Evolutionary conservation across 2,329 filamentous ascomycete genomes (phyloP), one percentile per base, ranked within the genome.

Genomic region (Xylariales sp.): DNA sequence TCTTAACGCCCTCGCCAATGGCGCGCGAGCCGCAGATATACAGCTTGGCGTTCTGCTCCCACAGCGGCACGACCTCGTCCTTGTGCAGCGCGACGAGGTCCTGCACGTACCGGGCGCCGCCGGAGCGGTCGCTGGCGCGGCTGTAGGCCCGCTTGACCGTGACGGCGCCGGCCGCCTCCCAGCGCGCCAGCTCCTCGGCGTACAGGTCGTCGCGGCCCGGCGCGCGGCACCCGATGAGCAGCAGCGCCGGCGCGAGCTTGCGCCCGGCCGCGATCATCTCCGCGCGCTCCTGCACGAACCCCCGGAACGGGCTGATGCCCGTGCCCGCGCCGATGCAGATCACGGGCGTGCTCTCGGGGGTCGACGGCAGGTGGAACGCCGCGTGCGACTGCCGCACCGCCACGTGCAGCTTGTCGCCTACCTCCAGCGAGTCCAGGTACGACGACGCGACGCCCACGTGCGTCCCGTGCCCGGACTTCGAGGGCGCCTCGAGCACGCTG

Each of bases 1-100:
- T 80, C 66, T 82, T 80, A 16, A 88, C 80, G 0, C 79, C 85
- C 59, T 83, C 81, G 18, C 84, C 85, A 1, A 89, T 80, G 14
- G 79, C 80, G 4, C 82, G 80, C 50, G 86, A 87, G 3, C 91
- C 91, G 75, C 91, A 93, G 1, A 92, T 85, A 73, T 87, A 93
- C 0, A 91, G 79, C 73, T 86, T 85, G 0, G 89, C 83, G 3
- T 81, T 83, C 8, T 75, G 69, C 5, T 77, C 66, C 82, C 82
- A 85, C 23, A 84, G 73, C 28, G 76, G 70, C 14, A 74, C 68
- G 2, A 83, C 69, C 46, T 82, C 79, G 1, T 79, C 74, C 5
- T 76, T 71, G 61, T 83, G 78, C 3, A 74, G 76, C 9, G 72
- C 76, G 59, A 86, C 65, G 5, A 81, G 74, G 53, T 86, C 80